Evolutionary conservation across 805 yeast genomes (phyloP), one percentile per base, ranked within the genome.

Genomic region (Komagataella mondaviorum): DNA sequence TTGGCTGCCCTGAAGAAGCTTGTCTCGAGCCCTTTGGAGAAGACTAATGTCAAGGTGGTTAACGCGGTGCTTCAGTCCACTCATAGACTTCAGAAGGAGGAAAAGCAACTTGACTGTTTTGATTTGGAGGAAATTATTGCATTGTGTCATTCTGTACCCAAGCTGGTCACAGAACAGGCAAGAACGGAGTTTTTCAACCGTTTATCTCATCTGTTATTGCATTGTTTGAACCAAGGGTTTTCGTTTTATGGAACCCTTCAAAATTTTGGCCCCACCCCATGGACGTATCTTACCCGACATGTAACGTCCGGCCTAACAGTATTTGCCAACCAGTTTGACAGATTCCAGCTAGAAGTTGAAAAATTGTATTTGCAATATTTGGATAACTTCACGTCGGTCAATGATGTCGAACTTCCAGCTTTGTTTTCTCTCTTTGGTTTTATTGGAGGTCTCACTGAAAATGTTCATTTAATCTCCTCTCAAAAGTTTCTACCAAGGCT

Each of bases 381-480:
- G 39, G 39, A 30, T 10, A 30, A 14, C 14, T 30, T 30, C 12
- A 12, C 14, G 39, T 30, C 39, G 39, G 14, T 30, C 39, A 30
- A 30, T 30, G n/a, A 30, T 30, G 39, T 30, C 6, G 39, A 30
- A 30, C 39, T 30, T 30, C 39, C 39, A 30, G 39, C 39, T 30
- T 30, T 30, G 23, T 60, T 64, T 43, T 59, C 63, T 14, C 56
- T 68, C 14, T 58, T 60, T n/a, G 68, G 68, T 4, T 59, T 68
- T 22, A 49, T 61, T 20, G 63, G 62, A 46, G 64, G 59, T 51
- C 55, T 61, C 44, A 64, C 58, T n/a, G 54, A 53, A 30, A 57
- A 50, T 54, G 62, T 60, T 17, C 56, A 46, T 46, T 57, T 55
- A 51, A 59, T 59, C 2, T 49, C 60, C 52, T 48, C 59, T 7